Evolutionary conservation across 2,329 filamentous ascomycete species (phyloP).

Genomic region (Drechslera avenae): DNA sequence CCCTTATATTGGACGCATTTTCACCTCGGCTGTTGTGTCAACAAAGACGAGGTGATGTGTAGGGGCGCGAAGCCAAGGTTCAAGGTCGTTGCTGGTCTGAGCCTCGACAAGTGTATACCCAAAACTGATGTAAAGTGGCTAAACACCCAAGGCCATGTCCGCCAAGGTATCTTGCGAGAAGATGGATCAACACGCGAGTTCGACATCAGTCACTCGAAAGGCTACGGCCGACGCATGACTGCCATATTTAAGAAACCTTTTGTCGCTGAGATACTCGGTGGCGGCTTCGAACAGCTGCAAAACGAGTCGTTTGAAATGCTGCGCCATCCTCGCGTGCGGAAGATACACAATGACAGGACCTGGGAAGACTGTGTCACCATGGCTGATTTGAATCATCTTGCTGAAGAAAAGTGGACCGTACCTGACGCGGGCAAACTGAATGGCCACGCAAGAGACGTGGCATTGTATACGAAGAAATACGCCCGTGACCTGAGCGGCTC

Average conservation of each 20-base stretch:
- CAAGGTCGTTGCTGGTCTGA: slow-evolving; percentile 64
- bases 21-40: slow-evolving; percentile 75
- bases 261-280: slow-evolving; percentile 80
- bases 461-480: slow-evolving; percentile 31
- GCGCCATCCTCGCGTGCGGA: slow-evolving; percentile 76
- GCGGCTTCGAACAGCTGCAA: slow-evolving; percentile 74
- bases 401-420: slow-evolving; percentile 56
- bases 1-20: slow-evolving; percentile 78
- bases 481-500: slow-evolving; percentile 16
- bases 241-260: slow-evolving; percentile 71
- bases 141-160: slow-evolving; percentile 50
- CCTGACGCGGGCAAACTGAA: slow-evolving; percentile 33
- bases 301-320: slow-evolving; percentile 74
- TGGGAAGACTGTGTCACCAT: slow-evolving; percentile 73
- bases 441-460: slow-evolving; percentile 40
- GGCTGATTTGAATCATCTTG: slow-evolving; percentile 70
- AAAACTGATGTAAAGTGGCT: slow-evolving; percentile 51
- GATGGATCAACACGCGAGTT: slow-evolving; percentile 29
- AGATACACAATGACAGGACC: slow-evolving; percentile 76
- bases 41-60: slow-evolving; percentile 64
- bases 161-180: slow-evolving; percentile 33
- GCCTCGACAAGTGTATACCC: slow-evolving; percentile 55
- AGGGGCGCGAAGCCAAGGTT: slow-evolving; percentile 63
- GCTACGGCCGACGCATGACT: slow-evolving; percentile 43
- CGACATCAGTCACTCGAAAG: slow-evolving; percentile 26